Evolutionary conservation across 345 rosid genomes (phyloP), one percentile per base, ranked within the genome.

Genomic region (Trapa incisa): DNA sequence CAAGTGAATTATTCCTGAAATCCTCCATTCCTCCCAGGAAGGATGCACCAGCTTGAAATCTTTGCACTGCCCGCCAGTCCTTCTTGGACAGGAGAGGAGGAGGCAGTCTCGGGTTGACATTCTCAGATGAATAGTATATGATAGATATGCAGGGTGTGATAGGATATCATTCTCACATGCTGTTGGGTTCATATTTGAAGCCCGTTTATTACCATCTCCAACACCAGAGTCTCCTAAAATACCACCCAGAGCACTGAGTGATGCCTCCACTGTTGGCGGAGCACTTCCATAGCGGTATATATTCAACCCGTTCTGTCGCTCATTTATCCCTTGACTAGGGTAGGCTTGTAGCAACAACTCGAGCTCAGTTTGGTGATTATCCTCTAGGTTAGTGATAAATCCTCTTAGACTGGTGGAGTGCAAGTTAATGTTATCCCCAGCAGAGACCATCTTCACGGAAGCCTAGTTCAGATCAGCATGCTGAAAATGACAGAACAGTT

Each of bases 181-280:
- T 72, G 75, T 79, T 73, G 69, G 81, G 68, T 79, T 76, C 60
- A 72, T 70, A 70, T 70, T 70, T 61, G 45, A 53, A 54, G 68
- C 61, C 68, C 35, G 22, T 73, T n/a, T 73, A 61, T 65, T 71
- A 70, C 68, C 54, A 66, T 80, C 86, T 71, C 77, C 68, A 64
- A 64, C 71, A 68, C 72, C 81, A 47, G 81, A 71, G 71, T 83
- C 79, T 69, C 81, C 67, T 70, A 84, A 84, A 39, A 88, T 87
- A 74, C 88, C 74, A 58, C 83, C 94, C 64, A 87, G 84, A 6
- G 95, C 97, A 67, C 78, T 79, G 41, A 84, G 75, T 39, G 96
- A 87, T 72, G 97, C 99, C 76, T 94, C 91, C 41, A 89, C 95
- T 1, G 96, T 91, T 35, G 99, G 99, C 1, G 96, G 96, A 0